Conservation (phyloP, 2,329 filamentous ascomycete genomes). For the Hypoxylon sp. region DNA sequence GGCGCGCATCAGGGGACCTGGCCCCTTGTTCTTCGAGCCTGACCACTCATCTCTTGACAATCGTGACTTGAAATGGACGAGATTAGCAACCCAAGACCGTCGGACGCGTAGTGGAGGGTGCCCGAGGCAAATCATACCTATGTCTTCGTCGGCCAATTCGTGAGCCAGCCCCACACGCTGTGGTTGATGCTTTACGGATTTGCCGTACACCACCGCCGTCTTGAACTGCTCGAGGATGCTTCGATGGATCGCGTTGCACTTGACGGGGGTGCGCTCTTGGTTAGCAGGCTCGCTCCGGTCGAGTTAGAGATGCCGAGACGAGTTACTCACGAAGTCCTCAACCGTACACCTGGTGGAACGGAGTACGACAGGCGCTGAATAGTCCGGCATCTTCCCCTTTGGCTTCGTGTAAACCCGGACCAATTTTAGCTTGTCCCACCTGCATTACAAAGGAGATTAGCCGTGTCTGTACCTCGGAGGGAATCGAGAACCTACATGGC, state of each 20-base stretch:
- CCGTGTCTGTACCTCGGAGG: conserved; percentile 25
- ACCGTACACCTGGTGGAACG: conserved; percentile 84
- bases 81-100: conserved; percentile 39
- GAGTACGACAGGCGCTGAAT: conserved; percentile 88
- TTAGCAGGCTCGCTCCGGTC: conserved; percentile 43
- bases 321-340: conserved; percentile 87
- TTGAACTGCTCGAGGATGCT: conserved; percentile 97
- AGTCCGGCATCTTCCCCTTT: conserved; percentile 93
- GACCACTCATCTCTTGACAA: conserved; percentile 70
- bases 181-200: conserved; percentile 98
- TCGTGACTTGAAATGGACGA: conserved; percentile 59
- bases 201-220: conserved; percentile 93
- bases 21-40: conserved; percentile 30
- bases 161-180: conserved; percentile 92
- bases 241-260: conserved; percentile 98
- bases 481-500: conserved; percentile 70
- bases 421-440: conserved; percentile 93
- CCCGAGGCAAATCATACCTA: conserved; percentile 66
- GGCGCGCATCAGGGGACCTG: conserved; percentile 37
- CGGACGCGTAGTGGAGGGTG: conserved; percentile 14
- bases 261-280: conserved; percentile 49
- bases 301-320: conserved; percentile 30
- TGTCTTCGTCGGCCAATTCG: conserved; percentile 95
- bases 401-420: conserved; percentile 97
- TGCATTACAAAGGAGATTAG: conserved; percentile 44